Percentiles rank a stretch among this genome's conserved stretches.
Conservation (phyloP, 345 rosid species). For the Euphorbia tirucalli region DNA sequence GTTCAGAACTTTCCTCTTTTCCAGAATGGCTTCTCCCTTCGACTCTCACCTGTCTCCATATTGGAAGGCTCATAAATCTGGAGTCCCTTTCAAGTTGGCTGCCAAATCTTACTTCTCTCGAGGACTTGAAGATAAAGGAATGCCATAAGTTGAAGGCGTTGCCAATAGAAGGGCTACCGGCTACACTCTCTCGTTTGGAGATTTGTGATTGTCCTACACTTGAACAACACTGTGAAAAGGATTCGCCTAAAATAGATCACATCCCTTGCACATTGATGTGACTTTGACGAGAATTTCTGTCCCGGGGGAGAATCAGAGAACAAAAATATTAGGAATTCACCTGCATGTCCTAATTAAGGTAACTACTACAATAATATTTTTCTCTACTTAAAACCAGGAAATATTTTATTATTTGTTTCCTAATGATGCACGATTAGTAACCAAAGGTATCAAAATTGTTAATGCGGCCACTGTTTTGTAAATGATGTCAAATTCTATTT, state of each 20-base stretch:
- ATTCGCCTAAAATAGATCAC: not conserved
- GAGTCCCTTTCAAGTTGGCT: not conserved
- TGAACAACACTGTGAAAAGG: conserved; percentile 3
- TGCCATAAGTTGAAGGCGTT: not conserved
- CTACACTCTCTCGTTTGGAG: conserved; percentile 4
- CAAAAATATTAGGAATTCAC: not conserved
- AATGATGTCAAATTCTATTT: not conserved
- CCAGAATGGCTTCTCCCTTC: not conserved
- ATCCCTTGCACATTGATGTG: not conserved
- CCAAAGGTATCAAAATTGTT: too few species aligned
- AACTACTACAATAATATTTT: not conserved
- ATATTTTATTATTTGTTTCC: not conserved
- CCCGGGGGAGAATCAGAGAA: not conserved
- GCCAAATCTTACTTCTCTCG: conserved; percentile 4
- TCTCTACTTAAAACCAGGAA: not conserved
- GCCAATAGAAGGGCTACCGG: not conserved
- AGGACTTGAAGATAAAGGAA: not conserved
- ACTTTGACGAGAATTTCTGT: not conserved
- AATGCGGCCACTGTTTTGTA: not conserved
- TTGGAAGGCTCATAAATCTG: not conserved
- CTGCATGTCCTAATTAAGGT: not conserved
- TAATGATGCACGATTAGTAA: too few species aligned
- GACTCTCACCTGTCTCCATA: not conserved
- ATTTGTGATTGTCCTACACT: not conserved
- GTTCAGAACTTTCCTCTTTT: not conserved